phyloP scores from a whole-genome alignment of 2,329 filamentous ascomycete species.

The Ascochyta viciae-villosae region DNA sequence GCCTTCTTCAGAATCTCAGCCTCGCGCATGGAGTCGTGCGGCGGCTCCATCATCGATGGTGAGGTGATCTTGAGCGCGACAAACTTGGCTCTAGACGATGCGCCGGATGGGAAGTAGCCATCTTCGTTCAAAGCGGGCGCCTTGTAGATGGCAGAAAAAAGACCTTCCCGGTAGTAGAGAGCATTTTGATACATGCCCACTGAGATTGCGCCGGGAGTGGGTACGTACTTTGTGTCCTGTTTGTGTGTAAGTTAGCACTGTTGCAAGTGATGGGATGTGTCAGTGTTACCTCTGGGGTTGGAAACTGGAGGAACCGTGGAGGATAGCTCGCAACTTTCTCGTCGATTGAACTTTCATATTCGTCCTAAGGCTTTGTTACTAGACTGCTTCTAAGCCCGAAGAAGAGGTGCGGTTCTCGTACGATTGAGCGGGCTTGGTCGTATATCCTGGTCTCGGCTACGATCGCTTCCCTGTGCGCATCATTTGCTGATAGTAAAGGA shows the following conservation, averaged over 20 bases:
- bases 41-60: constrained; percentile 73
- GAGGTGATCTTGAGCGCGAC: constrained; percentile 87
- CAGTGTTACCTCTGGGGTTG: constrained; percentile 30
- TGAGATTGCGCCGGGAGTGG: constrained; percentile 46
- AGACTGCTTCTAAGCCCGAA: background rate
- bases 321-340: constrained; percentile 29
- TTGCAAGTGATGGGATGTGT: background rate
- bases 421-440: constrained; percentile 63
- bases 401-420: constrained; percentile 44
- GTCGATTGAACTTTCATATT: constrained; percentile 41
- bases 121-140: constrained; percentile 55
- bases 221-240: constrained; percentile 42
- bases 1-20: constrained; percentile 72
- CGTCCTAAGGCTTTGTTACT: constrained; percentile 40
- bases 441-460: constrained; percentile 71
- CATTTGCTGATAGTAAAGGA: constrained; percentile 54
- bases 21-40: constrained; percentile 84
- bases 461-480: constrained; percentile 67
- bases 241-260: background rate
- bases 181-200: constrained; percentile 66
- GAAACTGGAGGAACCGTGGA: constrained; percentile 32
- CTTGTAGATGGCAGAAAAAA: constrained; percentile 85
- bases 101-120: constrained; percentile 37
- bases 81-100: constrained; percentile 38
- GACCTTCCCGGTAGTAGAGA: constrained; percentile 67